Evolutionary conservation across 345 rosid species (phyloP).

Genomic region (Syzygium jambos): DNA sequence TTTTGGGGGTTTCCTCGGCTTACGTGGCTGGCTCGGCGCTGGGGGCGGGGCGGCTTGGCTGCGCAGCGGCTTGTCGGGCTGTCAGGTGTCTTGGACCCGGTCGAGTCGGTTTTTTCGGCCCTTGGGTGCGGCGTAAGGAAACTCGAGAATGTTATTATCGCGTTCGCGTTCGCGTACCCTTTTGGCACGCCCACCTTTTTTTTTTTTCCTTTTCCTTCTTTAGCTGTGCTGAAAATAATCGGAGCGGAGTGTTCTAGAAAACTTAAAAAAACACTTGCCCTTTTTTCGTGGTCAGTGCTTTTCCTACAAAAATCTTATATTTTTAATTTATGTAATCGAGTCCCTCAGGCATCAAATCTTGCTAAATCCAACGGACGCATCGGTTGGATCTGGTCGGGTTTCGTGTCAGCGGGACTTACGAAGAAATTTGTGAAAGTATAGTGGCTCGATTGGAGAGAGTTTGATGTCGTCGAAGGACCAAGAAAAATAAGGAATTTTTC

Average conservation of each 20-base stretch:
- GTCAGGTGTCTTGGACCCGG: background rate
- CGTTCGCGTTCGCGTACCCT: too few relatives aligned
- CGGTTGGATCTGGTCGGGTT: background rate
- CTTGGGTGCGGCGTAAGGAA: background rate
- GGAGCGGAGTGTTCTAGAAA: background rate
- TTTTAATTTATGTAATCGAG: background rate
- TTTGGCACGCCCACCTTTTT: background rate
- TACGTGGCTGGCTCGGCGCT: background rate
- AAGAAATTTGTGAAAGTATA: background rate
- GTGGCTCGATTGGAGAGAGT: background rate
- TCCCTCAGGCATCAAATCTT: rapidly evolving
- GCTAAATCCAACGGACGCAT: background rate
- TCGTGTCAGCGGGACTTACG: background rate
- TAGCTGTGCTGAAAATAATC: background rate
- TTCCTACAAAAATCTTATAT: too few relatives aligned
- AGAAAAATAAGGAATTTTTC: background rate
- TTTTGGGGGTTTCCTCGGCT: background rate
- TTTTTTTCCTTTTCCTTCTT: background rate
- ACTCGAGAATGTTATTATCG: too few relatives aligned
- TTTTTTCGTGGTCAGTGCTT: too few relatives aligned
- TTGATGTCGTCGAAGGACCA: background rate
- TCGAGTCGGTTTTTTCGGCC: background rate
- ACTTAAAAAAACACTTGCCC: background rate
- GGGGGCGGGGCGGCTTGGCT: background rate
- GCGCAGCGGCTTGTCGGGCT: slow-evolving; percentile 3